phyloP scores from a whole-genome alignment of 1,139 yeast species.

The Yamadazyma blattariae region DNA sequence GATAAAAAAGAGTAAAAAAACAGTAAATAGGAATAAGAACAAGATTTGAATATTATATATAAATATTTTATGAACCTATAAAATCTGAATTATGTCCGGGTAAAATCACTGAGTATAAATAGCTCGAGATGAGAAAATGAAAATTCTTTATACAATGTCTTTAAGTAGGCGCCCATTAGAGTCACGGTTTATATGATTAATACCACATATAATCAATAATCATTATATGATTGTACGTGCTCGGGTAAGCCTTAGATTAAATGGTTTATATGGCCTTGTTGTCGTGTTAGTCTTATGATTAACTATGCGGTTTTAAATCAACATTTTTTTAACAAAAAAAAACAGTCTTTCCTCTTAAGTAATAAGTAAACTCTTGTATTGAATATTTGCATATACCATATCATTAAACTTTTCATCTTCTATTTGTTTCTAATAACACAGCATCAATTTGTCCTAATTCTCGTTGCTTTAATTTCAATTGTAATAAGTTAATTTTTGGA shows the following conservation, averaged over 20 bases:
- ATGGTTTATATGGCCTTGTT: constrained; percentile 54
- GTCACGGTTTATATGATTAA: constrained; percentile 69
- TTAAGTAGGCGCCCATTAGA: constrained; percentile 88
- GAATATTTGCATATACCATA: too few species aligned
- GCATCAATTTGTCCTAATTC: constrained; percentile 54
- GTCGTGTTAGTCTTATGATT: constrained; percentile 57
- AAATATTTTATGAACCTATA: too few species aligned
- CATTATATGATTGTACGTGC: constrained; percentile 66
- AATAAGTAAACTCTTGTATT: too few species aligned
- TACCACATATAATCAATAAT: constrained; percentile 48
- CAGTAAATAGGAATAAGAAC: too few species aligned
- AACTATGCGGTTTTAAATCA: constrained; percentile 73
- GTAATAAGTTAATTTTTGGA: constrained; percentile 55
- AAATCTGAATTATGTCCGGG: too few species aligned
- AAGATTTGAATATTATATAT: too few species aligned
- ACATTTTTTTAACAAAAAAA: too few species aligned
- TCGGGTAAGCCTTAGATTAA: constrained; percentile 87
- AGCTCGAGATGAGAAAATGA: constrained; percentile 4
- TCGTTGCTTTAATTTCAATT: constrained; percentile 58
- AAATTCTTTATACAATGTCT: constrained; percentile 62
- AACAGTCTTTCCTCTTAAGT: too few species aligned
- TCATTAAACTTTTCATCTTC: too few species aligned
- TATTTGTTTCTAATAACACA: constrained; percentile 26
- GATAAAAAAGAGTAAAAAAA: constrained; percentile 26
- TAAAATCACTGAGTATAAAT: constrained; percentile 5